Base-by-base conservation (phyloP, 768 basidiomycete species). In the Termitomyces sp. region DNA sequence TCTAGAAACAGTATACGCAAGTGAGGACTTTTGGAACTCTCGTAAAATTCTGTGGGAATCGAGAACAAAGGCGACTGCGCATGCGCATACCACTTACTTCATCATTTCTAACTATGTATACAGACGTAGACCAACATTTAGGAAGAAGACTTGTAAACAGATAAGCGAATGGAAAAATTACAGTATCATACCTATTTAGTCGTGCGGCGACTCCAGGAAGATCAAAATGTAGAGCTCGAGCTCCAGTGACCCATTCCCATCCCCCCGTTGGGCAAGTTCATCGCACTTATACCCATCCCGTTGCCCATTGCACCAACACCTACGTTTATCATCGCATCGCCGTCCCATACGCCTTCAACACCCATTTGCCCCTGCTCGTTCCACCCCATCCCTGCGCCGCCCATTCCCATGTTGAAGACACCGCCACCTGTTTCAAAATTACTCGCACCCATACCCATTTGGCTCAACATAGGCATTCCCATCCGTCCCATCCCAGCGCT, bases 211-310 rank as follows among this genome's bases (percentile, higher is more conserved):
- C 33, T 18, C 10, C 28, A n/a, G 47, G 48, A 58, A 32, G 49
- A 41, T 40, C 40, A 66, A 44, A 60, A 67, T 58, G 63, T 55
- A 23, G 60, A 32, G 16, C 68, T 64, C n/a, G 62, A 38, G 36
- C 64, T 60, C 68, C 68, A 67, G 38, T 64, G 67, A 64, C 75
- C 78, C 67, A 78, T 75, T 67, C 72, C 72, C 75, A 82, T 82
- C 9, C 76, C 78, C 5, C 75, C 73, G 63, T 73, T 71, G 67
- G 50, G 13, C 66, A 70, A 62, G 35, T 63, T 65, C 51, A 68
- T 73, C 66, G 74, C 68, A 23, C 71, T 72, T 73, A 79, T 76
- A 38, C 74, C 75, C 74, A 81, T 76, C 47, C 72, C 74, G 10
- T 73, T 75, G 52, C 68, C 71, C 67, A 68, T 69, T n/a, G 67